phyloP scores from a whole-genome alignment of 352 stramenopile genomes.

The Phytophthora megakarya region DNA sequence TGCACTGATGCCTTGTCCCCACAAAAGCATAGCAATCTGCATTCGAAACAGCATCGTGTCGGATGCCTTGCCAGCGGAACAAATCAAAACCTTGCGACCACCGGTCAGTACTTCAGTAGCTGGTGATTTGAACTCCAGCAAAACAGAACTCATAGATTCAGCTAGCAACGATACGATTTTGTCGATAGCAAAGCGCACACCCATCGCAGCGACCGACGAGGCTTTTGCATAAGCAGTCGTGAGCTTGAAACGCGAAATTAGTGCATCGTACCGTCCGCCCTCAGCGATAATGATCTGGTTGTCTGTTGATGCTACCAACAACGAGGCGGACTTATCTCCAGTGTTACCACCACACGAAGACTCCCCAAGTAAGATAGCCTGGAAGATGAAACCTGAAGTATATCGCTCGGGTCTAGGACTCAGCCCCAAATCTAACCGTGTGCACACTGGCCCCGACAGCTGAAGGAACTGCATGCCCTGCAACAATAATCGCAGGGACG shows the following conservation, averaged over 20 bases:
- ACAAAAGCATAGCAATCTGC: conserved; percentile 81
- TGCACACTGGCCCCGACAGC: conserved; percentile 61
- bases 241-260: conserved; percentile 86
- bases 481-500: conserved; percentile 64
- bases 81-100: conserved; percentile 70
- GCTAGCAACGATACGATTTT: conserved; percentile 83
- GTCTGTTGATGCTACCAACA: conserved; percentile 41
- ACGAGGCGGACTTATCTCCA: conserved; percentile 23
- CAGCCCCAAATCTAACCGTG: conserved; percentile 74
- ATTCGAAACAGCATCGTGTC: conserved; percentile 79
- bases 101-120: conserved; percentile 43
- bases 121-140: conserved; percentile 45
- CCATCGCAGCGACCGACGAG: conserved; percentile 75
- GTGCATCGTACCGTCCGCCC: conserved; percentile 79
- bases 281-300: conserved; percentile 79
- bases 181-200: conserved; percentile 85
- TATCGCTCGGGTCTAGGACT: conserved; percentile 79
- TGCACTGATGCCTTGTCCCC: conserved; percentile 68
- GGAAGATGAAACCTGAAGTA: conserved; percentile 84
- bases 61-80: conserved; percentile 70
- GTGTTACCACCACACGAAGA: conserved; percentile 21
- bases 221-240: conserved; percentile 77
- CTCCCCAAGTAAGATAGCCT: conserved; percentile 66
- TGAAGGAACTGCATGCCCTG: conserved; percentile 76
- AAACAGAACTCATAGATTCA: conserved; percentile 35